These are phyloP conservation scores for Aspergillus sp. DNA, from an alignment of 2,329 filamentous ascomycete species.

Conservation along the genomic window DNA sequence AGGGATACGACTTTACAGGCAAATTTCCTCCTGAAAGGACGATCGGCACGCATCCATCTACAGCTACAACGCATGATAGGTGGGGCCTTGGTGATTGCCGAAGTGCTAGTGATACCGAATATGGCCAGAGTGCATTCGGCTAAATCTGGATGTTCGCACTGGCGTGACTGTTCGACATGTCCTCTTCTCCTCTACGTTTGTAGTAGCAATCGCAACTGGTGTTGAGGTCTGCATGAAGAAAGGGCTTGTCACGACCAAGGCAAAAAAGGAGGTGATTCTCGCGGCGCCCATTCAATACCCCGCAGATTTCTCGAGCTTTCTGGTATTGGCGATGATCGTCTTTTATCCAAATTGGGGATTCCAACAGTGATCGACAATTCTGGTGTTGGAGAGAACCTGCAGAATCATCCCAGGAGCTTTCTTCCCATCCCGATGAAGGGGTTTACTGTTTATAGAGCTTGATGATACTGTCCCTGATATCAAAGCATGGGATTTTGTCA, in stretches of 20 bases:
- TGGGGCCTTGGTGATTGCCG: conserved; percentile 5
- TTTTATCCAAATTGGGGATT: conserved; percentile 38
- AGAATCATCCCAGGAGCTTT: conserved; percentile 21
- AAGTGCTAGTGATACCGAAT: conserved; percentile 11
- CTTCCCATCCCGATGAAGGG: conserved; percentile 6
- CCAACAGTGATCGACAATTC: conserved; percentile 41
- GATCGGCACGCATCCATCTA: conserved; percentile 6
- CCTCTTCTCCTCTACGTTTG: conserved; percentile 1
- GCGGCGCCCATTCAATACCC: conserved; percentile 36
- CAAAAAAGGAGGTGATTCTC: conserved; percentile 38
- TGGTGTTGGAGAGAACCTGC: conserved; percentile 42
- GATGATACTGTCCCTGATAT: conserved; percentile 5
- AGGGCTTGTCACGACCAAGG: background rate
- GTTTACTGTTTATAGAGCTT: background rate
- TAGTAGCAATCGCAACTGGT: background rate
- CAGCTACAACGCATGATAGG: conserved; percentile 9
- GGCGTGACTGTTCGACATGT: conserved; percentile 7
- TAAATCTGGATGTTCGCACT: conserved; percentile 11
- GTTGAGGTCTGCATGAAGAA: conserved; percentile 4
- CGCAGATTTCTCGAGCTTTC: conserved; percentile 48
- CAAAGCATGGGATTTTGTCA: conserved; percentile 5
- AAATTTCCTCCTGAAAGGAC: conserved; percentile 6
- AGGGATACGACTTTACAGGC: conserved; percentile 4
- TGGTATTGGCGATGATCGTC: conserved; percentile 41
- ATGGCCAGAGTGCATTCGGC: conserved; percentile 2